These are phyloP conservation scores for Syncephalis plumigaleata DNA, from an alignment of 371 early-diverging fungal species.

Conservation along the genomic window DNA sequence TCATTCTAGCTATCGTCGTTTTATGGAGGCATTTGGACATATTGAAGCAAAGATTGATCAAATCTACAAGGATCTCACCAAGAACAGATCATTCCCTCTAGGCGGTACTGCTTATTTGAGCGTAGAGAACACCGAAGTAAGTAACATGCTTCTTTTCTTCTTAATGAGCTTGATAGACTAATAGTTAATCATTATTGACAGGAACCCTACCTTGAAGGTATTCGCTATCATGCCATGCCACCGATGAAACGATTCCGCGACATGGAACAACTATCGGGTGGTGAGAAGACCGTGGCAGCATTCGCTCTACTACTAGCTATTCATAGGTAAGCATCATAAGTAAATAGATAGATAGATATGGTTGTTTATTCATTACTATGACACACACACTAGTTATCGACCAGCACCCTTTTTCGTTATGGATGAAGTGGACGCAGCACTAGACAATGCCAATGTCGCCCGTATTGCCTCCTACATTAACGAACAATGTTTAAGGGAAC, in stretches of 20 bases:
- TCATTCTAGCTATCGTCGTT: constrained; percentile 40
- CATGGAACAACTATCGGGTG: constrained; percentile 97
- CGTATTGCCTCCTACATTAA: constrained; percentile 84
- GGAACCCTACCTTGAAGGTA: constrained; percentile 89
- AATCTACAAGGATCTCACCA: constrained; percentile 92
- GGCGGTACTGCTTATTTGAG: constrained; percentile 95
- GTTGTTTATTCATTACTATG: background rate
- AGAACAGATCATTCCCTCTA: constrained; percentile 50
- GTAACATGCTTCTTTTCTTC: background rate
- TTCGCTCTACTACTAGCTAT: constrained; percentile 96
- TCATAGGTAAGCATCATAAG: constrained; percentile 42
- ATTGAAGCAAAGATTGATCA: constrained; percentile 77
- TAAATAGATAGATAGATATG: background rate
- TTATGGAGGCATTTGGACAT: constrained; percentile 81
- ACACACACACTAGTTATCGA: constrained; percentile 30
- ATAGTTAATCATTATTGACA: constrained; percentile 4
- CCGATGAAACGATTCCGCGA: constrained; percentile 98
- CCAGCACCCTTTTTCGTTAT: constrained; percentile 98
- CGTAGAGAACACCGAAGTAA: constrained; percentile 67
- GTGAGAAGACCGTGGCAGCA: constrained; percentile 98
- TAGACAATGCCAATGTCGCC: constrained; percentile 94
- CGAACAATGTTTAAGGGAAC: constrained; percentile 17
- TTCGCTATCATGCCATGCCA: constrained; percentile 98
- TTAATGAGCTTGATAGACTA: no score
- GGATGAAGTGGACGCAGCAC: constrained; percentile 99